Conservation (phyloP, 495 filamentous ascomycete species). For the Apodospora peruviana region DNA sequence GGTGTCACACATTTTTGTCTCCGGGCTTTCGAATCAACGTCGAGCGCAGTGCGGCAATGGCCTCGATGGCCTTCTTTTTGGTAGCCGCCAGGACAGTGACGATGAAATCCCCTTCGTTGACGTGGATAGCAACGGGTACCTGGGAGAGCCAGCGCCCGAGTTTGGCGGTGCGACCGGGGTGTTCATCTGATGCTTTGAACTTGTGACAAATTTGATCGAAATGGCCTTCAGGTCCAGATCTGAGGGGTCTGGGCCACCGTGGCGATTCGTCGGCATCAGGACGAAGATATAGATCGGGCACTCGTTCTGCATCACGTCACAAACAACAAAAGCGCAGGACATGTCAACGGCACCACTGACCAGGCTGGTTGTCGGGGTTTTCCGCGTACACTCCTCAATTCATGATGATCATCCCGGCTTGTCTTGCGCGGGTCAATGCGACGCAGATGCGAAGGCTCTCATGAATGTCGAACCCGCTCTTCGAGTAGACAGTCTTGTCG, state of each 20-base stretch:
- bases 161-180: too few species aligned
- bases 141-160: too few species aligned
- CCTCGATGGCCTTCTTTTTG: conserved; percentile 3
- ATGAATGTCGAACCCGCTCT: conserved; percentile 93
- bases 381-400: too few species aligned
- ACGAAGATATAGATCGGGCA: conserved; percentile 58
- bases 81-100: conserved; percentile 9
- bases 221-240: conserved; percentile 8
- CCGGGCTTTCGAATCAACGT: background rate
- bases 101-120: background rate
- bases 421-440: too few species aligned
- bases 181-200: too few species aligned
- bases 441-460: conserved; percentile 78
- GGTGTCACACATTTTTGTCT: conserved; percentile 12
- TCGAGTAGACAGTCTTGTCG: conserved; percentile 74
- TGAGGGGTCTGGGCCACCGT: conserved; percentile 10
- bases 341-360: conserved; percentile 94
- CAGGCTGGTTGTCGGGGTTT: conserved; percentile 84
- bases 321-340: conserved; percentile 95
- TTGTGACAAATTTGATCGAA: conserved; percentile 10
- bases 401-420: too few species aligned
- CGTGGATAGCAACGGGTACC: too few species aligned
- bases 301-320: conserved; percentile 79
- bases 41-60: background rate
- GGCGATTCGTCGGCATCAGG: conserved; percentile 1